Evolutionary conservation across 441 rosid species (phyloP).

Genomic region (Cnidoscolus chayamansa): DNA sequence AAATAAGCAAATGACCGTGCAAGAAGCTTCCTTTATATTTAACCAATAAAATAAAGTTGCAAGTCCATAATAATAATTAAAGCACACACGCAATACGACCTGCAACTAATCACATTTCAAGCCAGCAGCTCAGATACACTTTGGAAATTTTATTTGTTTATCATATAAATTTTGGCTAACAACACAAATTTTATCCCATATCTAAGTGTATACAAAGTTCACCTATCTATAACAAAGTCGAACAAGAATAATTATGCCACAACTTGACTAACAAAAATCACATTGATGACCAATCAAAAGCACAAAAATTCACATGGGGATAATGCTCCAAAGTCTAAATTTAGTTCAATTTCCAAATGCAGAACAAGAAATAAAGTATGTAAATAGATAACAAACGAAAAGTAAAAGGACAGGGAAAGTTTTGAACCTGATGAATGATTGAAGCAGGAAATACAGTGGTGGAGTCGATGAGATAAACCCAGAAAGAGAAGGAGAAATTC

Average conservation of each 20-base stretch:
- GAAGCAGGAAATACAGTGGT: constrained; percentile 50
- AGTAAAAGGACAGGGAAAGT: neutral
- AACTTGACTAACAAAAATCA: neutral
- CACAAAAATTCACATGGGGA: neutral
- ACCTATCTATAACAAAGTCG: neutral
- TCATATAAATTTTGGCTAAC: neutral
- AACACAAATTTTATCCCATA: neutral
- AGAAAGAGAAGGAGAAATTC: constrained; percentile 55
- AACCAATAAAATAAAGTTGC: neutral
- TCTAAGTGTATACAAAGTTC: neutral
- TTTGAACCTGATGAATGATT: constrained; percentile 52
- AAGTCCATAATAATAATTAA: neutral
- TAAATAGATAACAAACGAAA: neutral
- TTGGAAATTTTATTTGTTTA: neutral
- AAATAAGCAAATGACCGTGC: neutral
- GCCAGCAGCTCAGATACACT: neutral
- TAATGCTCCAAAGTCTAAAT: neutral
- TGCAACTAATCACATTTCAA: neutral
- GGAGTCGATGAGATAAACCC: constrained; percentile 54
- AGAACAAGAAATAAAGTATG: neutral
- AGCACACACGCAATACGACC: neutral
- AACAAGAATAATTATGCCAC: neutral
- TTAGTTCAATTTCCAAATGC: neutral
- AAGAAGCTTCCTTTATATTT: neutral
- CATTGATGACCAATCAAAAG: neutral